Conservation (phyloP, 768 basidiomycete species). For the Lyophyllum atratum region DNA sequence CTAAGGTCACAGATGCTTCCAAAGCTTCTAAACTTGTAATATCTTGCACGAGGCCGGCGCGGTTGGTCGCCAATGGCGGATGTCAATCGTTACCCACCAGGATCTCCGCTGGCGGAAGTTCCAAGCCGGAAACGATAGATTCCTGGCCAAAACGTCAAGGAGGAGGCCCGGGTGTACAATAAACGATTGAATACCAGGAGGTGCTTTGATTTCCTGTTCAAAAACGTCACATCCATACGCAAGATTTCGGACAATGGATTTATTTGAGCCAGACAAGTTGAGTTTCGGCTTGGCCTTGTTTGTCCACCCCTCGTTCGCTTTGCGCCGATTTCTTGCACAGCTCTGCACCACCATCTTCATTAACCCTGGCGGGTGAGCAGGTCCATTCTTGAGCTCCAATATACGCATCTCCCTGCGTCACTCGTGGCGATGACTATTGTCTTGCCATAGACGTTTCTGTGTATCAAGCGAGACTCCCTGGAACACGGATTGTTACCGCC, state of each 20-base stretch:
- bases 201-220: neutral
- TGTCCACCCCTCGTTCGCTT: neutral
- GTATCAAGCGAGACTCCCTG: neutral
- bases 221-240: conserved; percentile 9
- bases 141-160: conserved; percentile 1
- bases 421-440: neutral
- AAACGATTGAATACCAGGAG: neutral
- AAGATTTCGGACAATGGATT: neutral
- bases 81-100: conserved; percentile 8
- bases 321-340: neutral
- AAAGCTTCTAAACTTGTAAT: neutral
- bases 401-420: neutral
- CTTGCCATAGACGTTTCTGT: neutral
- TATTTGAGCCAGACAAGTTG: neutral
- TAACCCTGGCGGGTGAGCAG: neutral
- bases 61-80: neutral
- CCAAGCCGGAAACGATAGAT: neutral
- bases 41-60: neutral
- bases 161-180: neutral
- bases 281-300: conserved; percentile 16
- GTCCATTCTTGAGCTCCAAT: neutral
- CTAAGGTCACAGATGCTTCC: neutral
- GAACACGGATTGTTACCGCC: conserved; percentile 1
- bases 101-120: conserved; percentile 15
- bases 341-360: conserved; percentile 2